These are phyloP conservation scores for Funneliformis caledonium DNA, from an alignment of 371 early-diverging fungal genomes.

Conservation along the genomic window DNA sequence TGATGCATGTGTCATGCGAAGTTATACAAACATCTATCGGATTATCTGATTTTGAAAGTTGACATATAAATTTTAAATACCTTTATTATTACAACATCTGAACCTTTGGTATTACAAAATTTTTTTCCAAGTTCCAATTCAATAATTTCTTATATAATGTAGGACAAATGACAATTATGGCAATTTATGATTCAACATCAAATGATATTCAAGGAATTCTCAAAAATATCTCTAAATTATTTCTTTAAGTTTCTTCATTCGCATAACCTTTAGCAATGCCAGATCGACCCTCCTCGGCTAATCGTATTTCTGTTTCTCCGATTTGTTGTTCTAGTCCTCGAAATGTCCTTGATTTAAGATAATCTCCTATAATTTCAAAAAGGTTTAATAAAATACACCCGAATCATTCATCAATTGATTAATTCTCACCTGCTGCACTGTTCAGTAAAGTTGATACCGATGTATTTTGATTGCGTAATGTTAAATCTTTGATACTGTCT, in stretches of 20 bases:
- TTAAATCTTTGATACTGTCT: constrained; percentile 55
- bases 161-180: too few relatives aligned
- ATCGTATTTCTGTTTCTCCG: constrained; percentile 67
- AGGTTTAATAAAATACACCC: not conserved
- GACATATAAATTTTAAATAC: too few relatives aligned
- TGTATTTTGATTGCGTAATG: constrained; percentile 61
- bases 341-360: constrained; percentile 73
- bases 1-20: too few relatives aligned
- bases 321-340: constrained; percentile 78
- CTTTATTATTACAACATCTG: too few relatives aligned
- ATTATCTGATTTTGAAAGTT: too few relatives aligned
- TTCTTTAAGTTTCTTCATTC: constrained; percentile 40
- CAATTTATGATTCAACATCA: too few relatives aligned
- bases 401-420: not conserved
- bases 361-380: constrained; percentile 53
- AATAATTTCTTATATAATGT: too few relatives aligned
- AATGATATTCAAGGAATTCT: too few relatives aligned
- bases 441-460: constrained; percentile 69
- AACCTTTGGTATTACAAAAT: too few relatives aligned
- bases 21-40: too few relatives aligned
- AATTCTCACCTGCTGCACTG: constrained; percentile 74
- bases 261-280: constrained; percentile 89
- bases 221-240: too few relatives aligned
- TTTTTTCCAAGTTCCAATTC: too few relatives aligned
- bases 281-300: constrained; percentile 77